A percentile compares a stretch with the other conserved stretches of the same genome.
Conservation (phyloP, 768 basidiomycete species). For the Tulasnella sp. region DNA sequence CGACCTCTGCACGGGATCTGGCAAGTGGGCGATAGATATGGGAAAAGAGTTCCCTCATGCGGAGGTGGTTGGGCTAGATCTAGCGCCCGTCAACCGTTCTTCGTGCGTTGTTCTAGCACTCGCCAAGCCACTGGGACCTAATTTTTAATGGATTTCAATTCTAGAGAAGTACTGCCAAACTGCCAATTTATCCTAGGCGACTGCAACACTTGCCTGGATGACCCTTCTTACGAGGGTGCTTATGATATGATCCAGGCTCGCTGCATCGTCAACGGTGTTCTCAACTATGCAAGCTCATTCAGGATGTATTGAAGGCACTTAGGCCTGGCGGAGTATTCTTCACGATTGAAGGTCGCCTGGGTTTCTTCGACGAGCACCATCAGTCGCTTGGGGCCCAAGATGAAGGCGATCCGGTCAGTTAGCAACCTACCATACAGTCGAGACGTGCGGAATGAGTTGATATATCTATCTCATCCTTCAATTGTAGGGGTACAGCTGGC, state of each 20-base stretch:
- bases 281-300: constrained; percentile 18
- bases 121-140: too few relatives aligned
- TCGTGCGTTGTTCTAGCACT: neutral
- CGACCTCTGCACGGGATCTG: constrained; percentile 24
- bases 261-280: constrained; percentile 4
- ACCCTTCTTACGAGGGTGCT: neutral
- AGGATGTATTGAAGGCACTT: neutral
- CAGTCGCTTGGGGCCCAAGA: neutral
- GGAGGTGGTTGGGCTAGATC: constrained; percentile 9
- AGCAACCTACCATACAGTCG: neutral
- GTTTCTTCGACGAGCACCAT: neutral
- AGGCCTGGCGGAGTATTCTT: constrained; percentile 23
- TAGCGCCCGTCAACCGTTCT: neutral
- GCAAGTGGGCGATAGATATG: constrained; percentile 23
- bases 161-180: constrained; percentile 13
- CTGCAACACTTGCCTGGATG: neutral
- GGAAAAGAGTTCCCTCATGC: constrained; percentile 18
- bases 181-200: constrained; percentile 20
- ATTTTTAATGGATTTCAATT: neutral
- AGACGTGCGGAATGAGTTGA: neutral
- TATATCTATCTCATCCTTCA: neutral
- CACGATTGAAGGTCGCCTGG: neutral
- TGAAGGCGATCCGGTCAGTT: constrained; percentile 21
- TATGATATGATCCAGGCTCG: constrained; percentile 24
- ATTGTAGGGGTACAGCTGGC: neutral